Conservation (phyloP, 768 basidiomycete genomes). For the Leucosporidium yakuticum region DNA sequence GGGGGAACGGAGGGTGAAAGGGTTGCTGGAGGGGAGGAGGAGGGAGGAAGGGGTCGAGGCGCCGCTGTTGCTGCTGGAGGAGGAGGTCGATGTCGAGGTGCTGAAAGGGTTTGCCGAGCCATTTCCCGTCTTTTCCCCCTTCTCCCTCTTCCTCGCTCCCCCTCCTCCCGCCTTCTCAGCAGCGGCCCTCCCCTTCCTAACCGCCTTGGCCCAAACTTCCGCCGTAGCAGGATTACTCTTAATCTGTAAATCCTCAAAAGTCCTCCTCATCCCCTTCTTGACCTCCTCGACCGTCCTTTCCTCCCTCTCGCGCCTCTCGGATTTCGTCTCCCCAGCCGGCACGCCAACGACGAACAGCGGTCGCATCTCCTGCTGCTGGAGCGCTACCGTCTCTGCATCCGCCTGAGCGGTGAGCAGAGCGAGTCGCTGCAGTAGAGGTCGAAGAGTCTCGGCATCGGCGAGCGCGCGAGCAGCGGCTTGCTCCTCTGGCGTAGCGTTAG, state of each 20-base stretch:
- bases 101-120: background rate
- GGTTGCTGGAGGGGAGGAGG: background rate
- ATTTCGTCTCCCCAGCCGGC: constrained; percentile 3
- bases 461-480: constrained; percentile 4
- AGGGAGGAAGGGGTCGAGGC: background rate
- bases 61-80: too few relatives aligned
- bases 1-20: background rate
- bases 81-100: background rate
- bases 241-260: background rate
- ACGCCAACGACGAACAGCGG: too few relatives aligned
- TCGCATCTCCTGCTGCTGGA: too few relatives aligned
- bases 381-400: constrained; percentile 8
- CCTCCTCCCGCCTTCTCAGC: background rate
- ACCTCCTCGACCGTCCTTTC: background rate
- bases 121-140: background rate
- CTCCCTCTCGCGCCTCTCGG: constrained; percentile 11
- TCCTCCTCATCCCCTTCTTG: background rate
- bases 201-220: background rate
- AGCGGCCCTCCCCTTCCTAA: background rate
- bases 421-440: constrained; percentile 14
- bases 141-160: background rate
- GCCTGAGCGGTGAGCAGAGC: background rate
- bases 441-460: constrained; percentile 15
- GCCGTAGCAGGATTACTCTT: background rate
- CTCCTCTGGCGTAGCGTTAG: background rate